A percentile compares a stretch with the other conserved stretches of the same genome.
Evolutionary conservation across 768 basidiomycete genomes (phyloP).

Genomic region (Auriscalpium microsporum): DNA sequence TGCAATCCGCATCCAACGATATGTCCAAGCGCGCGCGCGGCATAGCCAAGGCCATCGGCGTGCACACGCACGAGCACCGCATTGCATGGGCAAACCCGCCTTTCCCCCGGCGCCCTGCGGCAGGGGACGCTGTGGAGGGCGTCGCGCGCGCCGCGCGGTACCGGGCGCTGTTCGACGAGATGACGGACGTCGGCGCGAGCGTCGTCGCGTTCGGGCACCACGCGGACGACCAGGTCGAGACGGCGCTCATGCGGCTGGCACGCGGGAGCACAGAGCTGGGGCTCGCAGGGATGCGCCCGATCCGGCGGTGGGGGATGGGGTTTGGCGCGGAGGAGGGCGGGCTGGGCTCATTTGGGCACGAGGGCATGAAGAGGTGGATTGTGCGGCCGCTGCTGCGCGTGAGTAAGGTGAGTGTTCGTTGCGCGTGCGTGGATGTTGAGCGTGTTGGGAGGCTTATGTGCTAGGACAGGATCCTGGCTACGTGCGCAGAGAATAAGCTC

Average conservation of each 20-base stretch:
- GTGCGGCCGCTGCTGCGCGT: constrained; percentile 62
- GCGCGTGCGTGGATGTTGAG: background rate
- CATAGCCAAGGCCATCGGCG: constrained; percentile 33
- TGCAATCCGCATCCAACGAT: constrained; percentile 46
- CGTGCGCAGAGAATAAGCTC: constrained; percentile 55
- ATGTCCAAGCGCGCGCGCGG: constrained; percentile 47
- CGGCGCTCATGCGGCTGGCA: constrained; percentile 60
- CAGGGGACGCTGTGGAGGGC: constrained; percentile 40
- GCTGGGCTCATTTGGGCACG: constrained; percentile 36
- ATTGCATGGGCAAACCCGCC: constrained; percentile 52
- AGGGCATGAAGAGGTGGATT: constrained; percentile 62
- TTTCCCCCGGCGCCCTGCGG: constrained; percentile 39
- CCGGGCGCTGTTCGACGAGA: constrained; percentile 36
- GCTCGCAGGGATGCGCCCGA: constrained; percentile 57
- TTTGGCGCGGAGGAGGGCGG: constrained; percentile 18
- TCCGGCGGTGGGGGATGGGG: constrained; percentile 79
- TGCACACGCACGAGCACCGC: constrained; percentile 37
- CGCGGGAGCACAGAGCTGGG: constrained; percentile 49
- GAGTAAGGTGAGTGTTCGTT: constrained; percentile 44
- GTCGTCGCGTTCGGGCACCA: constrained; percentile 68
- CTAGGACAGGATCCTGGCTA: constrained; percentile 74
- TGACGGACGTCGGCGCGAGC: constrained; percentile 30
- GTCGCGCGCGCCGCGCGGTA: constrained; percentile 55
- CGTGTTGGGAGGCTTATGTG: background rate
- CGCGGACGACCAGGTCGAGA: constrained; percentile 79